Conservation (phyloP, 495 filamentous ascomycete genomes). For the Chaetomidium leptoderma region DNA sequence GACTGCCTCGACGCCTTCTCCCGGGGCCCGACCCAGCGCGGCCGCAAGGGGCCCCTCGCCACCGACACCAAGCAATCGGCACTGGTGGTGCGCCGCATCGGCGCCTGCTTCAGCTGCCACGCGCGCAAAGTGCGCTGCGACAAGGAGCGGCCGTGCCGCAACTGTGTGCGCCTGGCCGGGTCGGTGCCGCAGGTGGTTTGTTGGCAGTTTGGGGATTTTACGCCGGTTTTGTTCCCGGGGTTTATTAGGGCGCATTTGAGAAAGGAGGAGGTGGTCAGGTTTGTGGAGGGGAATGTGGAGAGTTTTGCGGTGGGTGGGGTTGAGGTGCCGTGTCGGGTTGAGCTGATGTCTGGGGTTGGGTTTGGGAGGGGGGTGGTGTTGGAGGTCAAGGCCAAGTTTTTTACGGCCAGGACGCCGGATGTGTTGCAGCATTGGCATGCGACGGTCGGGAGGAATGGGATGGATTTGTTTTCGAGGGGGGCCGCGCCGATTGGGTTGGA, state of each 20-base stretch:
- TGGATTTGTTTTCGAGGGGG: conserved; percentile 34
- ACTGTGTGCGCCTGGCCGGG: conserved; percentile 42
- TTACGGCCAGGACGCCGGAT: conserved; percentile 41
- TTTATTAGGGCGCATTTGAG: conserved; percentile 46
- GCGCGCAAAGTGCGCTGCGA: conserved; percentile 47
- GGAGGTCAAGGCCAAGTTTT: conserved; percentile 43
- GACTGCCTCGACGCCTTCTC: conserved; percentile 44
- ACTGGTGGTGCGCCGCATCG: conserved; percentile 43
- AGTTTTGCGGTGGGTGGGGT: conserved; percentile 35
- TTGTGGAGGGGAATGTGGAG: conserved; percentile 41
- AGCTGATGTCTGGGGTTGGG: conserved; percentile 40
- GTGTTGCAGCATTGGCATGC: conserved; percentile 46
- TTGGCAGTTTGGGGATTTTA: conserved; percentile 47
- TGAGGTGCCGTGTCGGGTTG: conserved; percentile 37
- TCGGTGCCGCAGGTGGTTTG: conserved; percentile 43
- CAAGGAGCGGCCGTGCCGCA: conserved; percentile 44
- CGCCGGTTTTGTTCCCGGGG: conserved; percentile 43
- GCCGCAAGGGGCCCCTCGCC: conserved; percentile 46
- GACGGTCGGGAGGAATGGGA: conserved; percentile 27
- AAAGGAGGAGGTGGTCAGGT: conserved; percentile 40
- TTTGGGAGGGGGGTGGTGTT: conserved; percentile 35
- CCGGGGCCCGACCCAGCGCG: conserved; percentile 39
- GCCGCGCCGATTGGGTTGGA: conserved; percentile 47
- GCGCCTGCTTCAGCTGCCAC: conserved; percentile 50
- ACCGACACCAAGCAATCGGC: conserved; percentile 45